Base-by-base conservation (phyloP, 106 monocot genomes). In the Triglochin maritima region DNA sequence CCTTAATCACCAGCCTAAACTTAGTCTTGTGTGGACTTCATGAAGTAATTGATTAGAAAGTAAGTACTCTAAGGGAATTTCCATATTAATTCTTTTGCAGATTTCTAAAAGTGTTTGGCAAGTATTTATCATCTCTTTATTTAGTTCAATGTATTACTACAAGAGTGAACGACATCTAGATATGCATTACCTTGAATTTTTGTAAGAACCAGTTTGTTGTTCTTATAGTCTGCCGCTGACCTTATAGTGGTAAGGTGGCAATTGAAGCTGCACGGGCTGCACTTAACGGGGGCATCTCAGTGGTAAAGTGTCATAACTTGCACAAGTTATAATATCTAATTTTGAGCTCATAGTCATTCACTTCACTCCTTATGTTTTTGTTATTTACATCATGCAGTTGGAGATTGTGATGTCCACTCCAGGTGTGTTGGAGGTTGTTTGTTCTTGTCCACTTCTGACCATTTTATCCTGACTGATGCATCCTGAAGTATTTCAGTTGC, bases 381-480 rank as follows among this genome's bases (percentile, higher is more conserved):
- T 16, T 81, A 59, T 29, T 29, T 29, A 29, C 29, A 29, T 29
- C 29, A 29, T 29, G 29, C 65, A 94, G 94, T 72, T 94, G 48
- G 94, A 94, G 79, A 79, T 94, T 73, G 83, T 87, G 59, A 83
- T 90, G 81, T 75, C 87, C n/a, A 89, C 87, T 53, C 94, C 94
- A 63, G 85, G 81, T 69, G 94, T 54, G 17, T 69, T 89, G 46
- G 86, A 89, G 94, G 94, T 94, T 71, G 56, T 47, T 9, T 53
- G 17, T 2, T 43, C 53, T 17, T 3, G 4, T 9, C 57, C 48
- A 46, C 13, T 13, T 50, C 9, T 4, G 4, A 4, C 17, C 47
- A 17, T 52, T 16, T 68, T 54, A 13, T 29, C 44, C 2, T n/a
- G 54, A 53, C 60, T 9, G 49, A 29, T 50, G 15, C 1, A 42